A percentile compares a stretch with the other conserved stretches of the same genome.
phyloP scores from a whole-genome alignment of 2,329 filamentous ascomycete species.

The Lachnellula cervina region DNA sequence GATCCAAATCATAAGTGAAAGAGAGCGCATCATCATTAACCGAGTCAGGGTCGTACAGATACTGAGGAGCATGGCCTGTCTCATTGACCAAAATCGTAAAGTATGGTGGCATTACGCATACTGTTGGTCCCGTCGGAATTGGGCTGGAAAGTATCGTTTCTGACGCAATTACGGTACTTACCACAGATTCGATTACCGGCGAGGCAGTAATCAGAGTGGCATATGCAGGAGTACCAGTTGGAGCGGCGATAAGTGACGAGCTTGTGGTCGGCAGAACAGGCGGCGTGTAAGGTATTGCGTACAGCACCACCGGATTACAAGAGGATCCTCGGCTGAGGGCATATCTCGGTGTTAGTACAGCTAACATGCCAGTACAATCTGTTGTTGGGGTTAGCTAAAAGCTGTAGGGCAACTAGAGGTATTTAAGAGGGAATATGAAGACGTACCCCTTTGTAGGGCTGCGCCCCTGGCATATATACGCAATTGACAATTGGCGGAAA shows the following conservation, averaged over 20 bases:
- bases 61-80: conserved; percentile 4
- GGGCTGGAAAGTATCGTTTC: background rate
- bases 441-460: background rate
- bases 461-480: background rate
- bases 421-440: background rate
- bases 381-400: background rate
- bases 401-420: background rate
- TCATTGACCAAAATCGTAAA: conserved; percentile 14
- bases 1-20: conserved; percentile 4
- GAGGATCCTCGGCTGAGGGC: background rate
- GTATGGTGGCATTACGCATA: conserved; percentile 11
- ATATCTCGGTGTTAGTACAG: conserved; percentile 11
- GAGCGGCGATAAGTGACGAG: background rate
- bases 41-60: conserved; percentile 15
- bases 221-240: no score
- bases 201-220: no score
- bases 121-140: background rate
- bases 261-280: background rate
- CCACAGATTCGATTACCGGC: no score
- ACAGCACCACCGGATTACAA: conserved; percentile 7
- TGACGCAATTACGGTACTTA: no score
- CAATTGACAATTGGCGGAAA: no score
- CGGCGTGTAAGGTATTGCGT: conserved; percentile 4
- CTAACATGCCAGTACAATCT: conserved; percentile 11
- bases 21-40: conserved; percentile 12